These are phyloP conservation scores for Omphalea diandra DNA, from an alignment of 441 rosid species.

Conservation along the genomic window DNA sequence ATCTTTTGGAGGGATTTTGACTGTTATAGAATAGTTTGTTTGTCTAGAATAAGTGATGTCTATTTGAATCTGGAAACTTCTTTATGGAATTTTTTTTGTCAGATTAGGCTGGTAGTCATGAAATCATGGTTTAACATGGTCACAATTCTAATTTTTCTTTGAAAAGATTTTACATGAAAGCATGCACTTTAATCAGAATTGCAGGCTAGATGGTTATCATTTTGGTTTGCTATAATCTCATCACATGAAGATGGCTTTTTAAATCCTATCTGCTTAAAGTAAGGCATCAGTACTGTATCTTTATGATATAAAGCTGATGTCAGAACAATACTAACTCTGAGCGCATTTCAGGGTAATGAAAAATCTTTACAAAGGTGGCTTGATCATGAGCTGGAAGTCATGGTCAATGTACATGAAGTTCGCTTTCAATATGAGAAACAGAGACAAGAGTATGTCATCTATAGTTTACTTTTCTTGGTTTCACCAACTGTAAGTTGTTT, in stretches of 20 bases:
- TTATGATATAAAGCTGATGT: neutral
- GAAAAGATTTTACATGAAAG: neutral
- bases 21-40: conserved; percentile 4
- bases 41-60: neutral
- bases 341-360: conserved; percentile 65
- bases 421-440: conserved; percentile 95
- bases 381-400: conserved; percentile 93
- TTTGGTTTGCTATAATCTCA: neutral
- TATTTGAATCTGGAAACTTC: neutral
- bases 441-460: conserved; percentile 79
- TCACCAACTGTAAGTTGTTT: neutral
- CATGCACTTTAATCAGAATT: neutral
- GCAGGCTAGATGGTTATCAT: neutral
- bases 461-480: neutral
- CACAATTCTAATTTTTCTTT: conserved; percentile 11
- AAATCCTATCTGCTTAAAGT: neutral
- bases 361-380: conserved; percentile 93
- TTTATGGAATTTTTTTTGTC: conserved; percentile 4
- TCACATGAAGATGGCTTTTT: neutral
- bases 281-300: neutral
- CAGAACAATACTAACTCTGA: conserved; percentile 12
- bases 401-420: conserved; percentile 98
- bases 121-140: conserved; percentile 8
- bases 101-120: conserved; percentile 16
- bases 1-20: too few relatives aligned